phyloP scores from a whole-genome alignment of 768 basidiomycete genomes.

The Leccinellum luteum region DNA sequence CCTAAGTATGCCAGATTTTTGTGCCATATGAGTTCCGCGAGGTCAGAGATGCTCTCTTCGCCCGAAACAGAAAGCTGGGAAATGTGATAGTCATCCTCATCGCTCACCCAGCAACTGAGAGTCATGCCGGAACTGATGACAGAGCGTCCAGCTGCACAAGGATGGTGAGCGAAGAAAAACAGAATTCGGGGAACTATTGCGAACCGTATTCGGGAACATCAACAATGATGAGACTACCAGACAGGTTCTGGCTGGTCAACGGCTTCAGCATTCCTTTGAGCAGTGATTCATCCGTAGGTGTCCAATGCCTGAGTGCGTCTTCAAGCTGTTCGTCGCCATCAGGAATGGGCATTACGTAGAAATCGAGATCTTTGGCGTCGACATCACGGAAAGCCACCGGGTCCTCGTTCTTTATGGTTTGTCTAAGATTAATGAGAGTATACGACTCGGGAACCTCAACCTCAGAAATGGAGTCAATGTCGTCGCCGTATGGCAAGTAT shows the following conservation, averaged over 20 bases:
- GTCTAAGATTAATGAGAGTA: not conserved
- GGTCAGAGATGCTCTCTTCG: not conserved
- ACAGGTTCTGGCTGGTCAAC: not conserved
- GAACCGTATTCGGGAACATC: not conserved
- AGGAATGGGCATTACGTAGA: not conserved
- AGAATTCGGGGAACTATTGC: not conserved
- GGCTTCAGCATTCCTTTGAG: not conserved
- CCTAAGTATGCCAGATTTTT: not conserved
- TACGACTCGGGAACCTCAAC: slow-evolving; percentile 4
- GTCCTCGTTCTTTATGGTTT: slow-evolving; percentile 1
- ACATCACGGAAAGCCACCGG: not conserved
- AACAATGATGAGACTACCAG: not conserved
- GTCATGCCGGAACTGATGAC: not conserved
- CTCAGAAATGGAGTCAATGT: not conserved
- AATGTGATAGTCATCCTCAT: not conserved
- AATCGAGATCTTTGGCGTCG: not conserved
- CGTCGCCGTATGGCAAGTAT: not conserved
- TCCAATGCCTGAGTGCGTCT: not conserved
- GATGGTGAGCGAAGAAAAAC: not conserved
- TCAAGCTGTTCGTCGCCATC: not conserved
- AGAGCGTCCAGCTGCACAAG: not conserved
- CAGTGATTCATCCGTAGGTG: not conserved
- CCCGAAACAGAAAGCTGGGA: not conserved
- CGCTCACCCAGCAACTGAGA: not conserved
- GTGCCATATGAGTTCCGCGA: not conserved